Evolutionary conservation across 768 basidiomycete species (phyloP).

Genomic region (Hygrocybe coccinea): DNA sequence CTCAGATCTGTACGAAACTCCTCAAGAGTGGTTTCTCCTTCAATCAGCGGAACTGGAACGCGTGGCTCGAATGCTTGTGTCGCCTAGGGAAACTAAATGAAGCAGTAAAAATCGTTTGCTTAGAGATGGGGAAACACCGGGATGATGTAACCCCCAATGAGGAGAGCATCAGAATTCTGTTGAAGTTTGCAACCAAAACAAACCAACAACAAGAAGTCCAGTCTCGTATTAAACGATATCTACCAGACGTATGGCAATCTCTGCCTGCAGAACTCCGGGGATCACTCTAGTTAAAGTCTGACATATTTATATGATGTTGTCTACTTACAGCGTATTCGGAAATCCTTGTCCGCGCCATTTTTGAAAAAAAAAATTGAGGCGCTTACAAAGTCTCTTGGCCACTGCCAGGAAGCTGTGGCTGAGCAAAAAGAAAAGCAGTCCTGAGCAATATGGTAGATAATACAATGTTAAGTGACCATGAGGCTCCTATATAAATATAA

Average conservation of each 20-base stretch:
- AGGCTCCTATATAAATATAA: too few relatives aligned
- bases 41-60: slow-evolving; percentile 71
- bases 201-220: slow-evolving; percentile 43
- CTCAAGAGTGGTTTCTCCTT: slow-evolving; percentile 45
- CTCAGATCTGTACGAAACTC: slow-evolving; percentile 51
- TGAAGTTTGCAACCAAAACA: slow-evolving; percentile 46
- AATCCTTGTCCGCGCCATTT: too few relatives aligned
- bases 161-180: slow-evolving; percentile 48
- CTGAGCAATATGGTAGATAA: too few relatives aligned
- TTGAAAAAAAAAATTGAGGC: too few relatives aligned
- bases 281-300: slow-evolving; percentile 19
- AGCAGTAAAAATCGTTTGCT: slow-evolving; percentile 58
- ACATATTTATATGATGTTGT: slow-evolving; percentile 26
- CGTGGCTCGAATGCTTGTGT: slow-evolving; percentile 84
- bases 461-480: too few relatives aligned
- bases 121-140: slow-evolving; percentile 54
- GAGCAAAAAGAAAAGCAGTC: too few relatives aligned
- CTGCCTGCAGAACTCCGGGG: slow-evolving; percentile 25
- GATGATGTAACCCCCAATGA: slow-evolving; percentile 44
- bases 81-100: slow-evolving; percentile 60
- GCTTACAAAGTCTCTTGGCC: too few relatives aligned
- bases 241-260: slow-evolving; percentile 37
- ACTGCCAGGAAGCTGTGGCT: too few relatives aligned
- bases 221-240: slow-evolving; percentile 38
- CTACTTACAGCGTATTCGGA: too few relatives aligned